These are phyloP conservation scores for Thalassiosira mediterranea DNA, from an alignment of 352 stramenopile genomes.

Conservation along the genomic window DNA sequence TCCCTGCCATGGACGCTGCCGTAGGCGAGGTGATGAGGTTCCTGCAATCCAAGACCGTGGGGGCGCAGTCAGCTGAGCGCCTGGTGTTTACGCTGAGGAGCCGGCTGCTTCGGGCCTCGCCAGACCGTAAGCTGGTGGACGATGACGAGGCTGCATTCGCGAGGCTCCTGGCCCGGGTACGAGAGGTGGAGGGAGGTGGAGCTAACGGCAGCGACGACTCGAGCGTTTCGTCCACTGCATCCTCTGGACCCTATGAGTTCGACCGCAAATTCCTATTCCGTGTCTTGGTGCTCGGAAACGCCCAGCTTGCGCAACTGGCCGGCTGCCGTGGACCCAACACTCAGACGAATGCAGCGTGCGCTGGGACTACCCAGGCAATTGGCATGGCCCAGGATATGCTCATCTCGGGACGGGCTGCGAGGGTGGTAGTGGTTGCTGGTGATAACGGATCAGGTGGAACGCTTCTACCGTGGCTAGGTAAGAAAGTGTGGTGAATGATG, in stretches of 20 bases:
- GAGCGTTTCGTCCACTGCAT: slow-evolving; percentile 34
- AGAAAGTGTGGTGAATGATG: too few species aligned
- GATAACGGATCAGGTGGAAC: slow-evolving; percentile 90
- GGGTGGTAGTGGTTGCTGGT: slow-evolving; percentile 93
- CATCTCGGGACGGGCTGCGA: slow-evolving; percentile 88
- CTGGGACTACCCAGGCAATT: slow-evolving; percentile 89
- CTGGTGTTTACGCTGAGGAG: slow-evolving; percentile 76
- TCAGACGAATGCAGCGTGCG: slow-evolving; percentile 95
- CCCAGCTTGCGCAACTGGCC: slow-evolving; percentile 94
- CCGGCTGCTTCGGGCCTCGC: slow-evolving; percentile 71
- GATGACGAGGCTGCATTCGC: slow-evolving; percentile 85
- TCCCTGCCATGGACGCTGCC: slow-evolving; percentile 93
- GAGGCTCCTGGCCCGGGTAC: slow-evolving; percentile 57
- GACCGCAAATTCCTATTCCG: slow-evolving; percentile 97
- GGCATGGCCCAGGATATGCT: slow-evolving; percentile 89
- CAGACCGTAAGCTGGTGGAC: slow-evolving; percentile 66
- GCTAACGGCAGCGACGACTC: slow-evolving; percentile 35
- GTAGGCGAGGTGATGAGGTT: slow-evolving; percentile 90
- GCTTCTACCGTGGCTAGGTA: slow-evolving; percentile 92
- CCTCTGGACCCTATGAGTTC: slow-evolving; percentile 86
- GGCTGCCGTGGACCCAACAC: slow-evolving; percentile 94
- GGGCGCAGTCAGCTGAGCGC: slow-evolving; percentile 59
- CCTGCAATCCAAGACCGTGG: slow-evolving; percentile 81
- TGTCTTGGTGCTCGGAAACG: slow-evolving; percentile 93
- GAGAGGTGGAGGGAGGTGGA: slow-evolving; percentile 52